These are phyloP conservation scores for Mycena chlorophos DNA, from an alignment of 768 basidiomycete genomes.

Conservation along the genomic window DNA sequence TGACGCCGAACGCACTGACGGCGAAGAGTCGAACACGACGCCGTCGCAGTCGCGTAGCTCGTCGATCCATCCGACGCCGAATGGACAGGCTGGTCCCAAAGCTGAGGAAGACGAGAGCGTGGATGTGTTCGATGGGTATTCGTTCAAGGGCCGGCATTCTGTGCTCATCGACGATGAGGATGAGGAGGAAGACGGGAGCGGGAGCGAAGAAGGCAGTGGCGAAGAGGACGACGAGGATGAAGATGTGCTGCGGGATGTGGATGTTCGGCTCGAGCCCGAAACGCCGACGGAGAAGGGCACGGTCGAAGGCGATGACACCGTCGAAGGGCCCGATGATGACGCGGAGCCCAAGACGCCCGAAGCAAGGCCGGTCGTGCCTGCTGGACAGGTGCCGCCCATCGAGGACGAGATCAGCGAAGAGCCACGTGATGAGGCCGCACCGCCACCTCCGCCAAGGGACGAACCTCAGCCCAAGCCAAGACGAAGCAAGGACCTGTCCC, in stretches of 20 bases:
- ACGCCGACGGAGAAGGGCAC: conserved; percentile 57
- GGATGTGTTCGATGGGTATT: conserved; percentile 93
- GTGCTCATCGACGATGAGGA: conserved; percentile 74
- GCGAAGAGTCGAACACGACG: conserved; percentile 75
- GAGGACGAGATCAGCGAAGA: conserved; percentile 24
- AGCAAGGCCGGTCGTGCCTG: conserved; percentile 46
- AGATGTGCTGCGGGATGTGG: conserved; percentile 25
- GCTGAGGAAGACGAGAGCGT: conserved; percentile 48
- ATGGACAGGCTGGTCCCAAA: conserved; percentile 16
- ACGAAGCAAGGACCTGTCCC: conserved; percentile 34
- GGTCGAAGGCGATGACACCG: conserved; percentile 35
- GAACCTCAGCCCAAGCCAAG: conserved; percentile 29
- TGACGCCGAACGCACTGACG: conserved; percentile 70
- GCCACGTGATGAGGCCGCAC: conserved; percentile 20
- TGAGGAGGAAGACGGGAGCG: conserved; percentile 50
- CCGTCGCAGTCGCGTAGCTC: conserved; percentile 80
- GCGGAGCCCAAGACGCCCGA: conserved; percentile 77
- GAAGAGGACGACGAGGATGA: conserved; percentile 40
- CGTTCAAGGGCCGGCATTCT: conserved; percentile 85
- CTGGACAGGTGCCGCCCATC: conserved; percentile 25
- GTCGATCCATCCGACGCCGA: conserved; percentile 48
- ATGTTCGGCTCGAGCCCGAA: conserved; percentile 59
- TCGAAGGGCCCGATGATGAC: conserved; percentile 32
- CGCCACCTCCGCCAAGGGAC: neutral
- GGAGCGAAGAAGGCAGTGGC: conserved; percentile 19